A percentile compares a stretch with the other conserved stretches of the same genome.
phyloP scores from a whole-genome alignment of 2,329 filamentous ascomycete genomes.

The Colletotrichum chrysophilum region DNA sequence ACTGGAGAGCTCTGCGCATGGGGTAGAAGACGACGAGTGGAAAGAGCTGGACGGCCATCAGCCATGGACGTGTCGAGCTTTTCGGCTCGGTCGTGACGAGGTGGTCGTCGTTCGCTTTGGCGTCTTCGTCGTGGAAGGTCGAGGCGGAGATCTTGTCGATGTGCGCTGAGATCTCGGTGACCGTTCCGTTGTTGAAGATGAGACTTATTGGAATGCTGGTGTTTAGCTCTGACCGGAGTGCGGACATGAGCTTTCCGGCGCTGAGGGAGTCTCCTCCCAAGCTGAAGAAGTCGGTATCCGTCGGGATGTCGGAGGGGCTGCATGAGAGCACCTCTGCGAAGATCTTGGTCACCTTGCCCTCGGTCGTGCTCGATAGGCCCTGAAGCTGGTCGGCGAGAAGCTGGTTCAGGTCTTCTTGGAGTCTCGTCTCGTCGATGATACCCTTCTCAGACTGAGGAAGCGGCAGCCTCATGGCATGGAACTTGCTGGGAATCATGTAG shows the following conservation, averaged over 20 bases:
- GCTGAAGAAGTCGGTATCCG: slow-evolving; percentile 54
- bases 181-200: slow-evolving; percentile 54
- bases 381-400: slow-evolving; percentile 22
- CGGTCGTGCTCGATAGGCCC: slow-evolving; percentile 29
- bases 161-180: slow-evolving; percentile 41
- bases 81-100: slow-evolving; percentile 40
- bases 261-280: slow-evolving; percentile 60
- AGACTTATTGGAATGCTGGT: slow-evolving; percentile 55
- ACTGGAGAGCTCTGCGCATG: slow-evolving; percentile 53
- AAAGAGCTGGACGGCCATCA: slow-evolving; percentile 55
- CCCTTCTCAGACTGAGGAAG: slow-evolving; percentile 37
- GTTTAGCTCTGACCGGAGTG: slow-evolving; percentile 53
- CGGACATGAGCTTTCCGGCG: slow-evolving; percentile 56
- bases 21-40: slow-evolving; percentile 57
- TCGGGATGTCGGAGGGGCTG: slow-evolving; percentile 39
- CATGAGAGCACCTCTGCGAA: slow-evolving; percentile 52
- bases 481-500: slow-evolving; percentile 43
- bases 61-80: slow-evolving; percentile 54
- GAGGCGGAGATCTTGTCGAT: slow-evolving; percentile 33
- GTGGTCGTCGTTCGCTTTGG: neutral
- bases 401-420: slow-evolving; percentile 34
- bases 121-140: neutral
- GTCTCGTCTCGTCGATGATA: slow-evolving; percentile 35
- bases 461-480: slow-evolving; percentile 36
- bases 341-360: slow-evolving; percentile 45